phyloP scores from a whole-genome alignment of 805 yeast genomes.

The Kluyveromyces siamensis region DNA sequence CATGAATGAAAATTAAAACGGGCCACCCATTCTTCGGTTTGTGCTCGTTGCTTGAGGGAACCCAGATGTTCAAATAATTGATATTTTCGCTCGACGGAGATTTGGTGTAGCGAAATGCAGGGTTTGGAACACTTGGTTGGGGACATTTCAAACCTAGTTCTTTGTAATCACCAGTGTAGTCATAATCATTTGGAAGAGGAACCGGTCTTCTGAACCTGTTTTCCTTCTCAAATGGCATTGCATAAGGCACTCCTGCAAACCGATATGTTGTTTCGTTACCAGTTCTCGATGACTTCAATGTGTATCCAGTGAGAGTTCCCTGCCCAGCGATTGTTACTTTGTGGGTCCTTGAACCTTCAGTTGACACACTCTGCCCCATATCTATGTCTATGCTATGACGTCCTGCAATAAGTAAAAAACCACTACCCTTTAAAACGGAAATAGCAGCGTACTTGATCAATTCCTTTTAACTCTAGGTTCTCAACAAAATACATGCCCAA shows the following conservation, averaged over 20 bases:
- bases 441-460: too few species aligned
- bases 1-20: slow-evolving; percentile 34
- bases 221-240: slow-evolving; percentile 26
- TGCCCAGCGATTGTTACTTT: slow-evolving; percentile 14
- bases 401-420: too few species aligned
- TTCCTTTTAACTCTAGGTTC: too few species aligned
- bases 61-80: slow-evolving; percentile 31
- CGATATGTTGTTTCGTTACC: slow-evolving; percentile 12
- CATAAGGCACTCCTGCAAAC: slow-evolving; percentile 29
- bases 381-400: too few species aligned
- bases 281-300: slow-evolving; percentile 9
- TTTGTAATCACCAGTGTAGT: slow-evolving; percentile 33
- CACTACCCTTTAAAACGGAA: too few species aligned
- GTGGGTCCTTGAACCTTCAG: slow-evolving; percentile 12
- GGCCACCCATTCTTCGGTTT: slow-evolving; percentile 32
- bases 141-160: slow-evolving; percentile 30
- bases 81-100: slow-evolving; percentile 25
- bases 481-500: too few species aligned
- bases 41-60: slow-evolving; percentile 31
- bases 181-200: slow-evolving; percentile 27
- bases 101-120: slow-evolving; percentile 13
- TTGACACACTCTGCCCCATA: slow-evolving; percentile 1
- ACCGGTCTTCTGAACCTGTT: slow-evolving; percentile 29
- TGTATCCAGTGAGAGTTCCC: slow-evolving; percentile 26
- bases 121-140: slow-evolving; percentile 29